Conservation (phyloP, 1,139 yeast species). For the Scheffersomyces parashehatae region DNA sequence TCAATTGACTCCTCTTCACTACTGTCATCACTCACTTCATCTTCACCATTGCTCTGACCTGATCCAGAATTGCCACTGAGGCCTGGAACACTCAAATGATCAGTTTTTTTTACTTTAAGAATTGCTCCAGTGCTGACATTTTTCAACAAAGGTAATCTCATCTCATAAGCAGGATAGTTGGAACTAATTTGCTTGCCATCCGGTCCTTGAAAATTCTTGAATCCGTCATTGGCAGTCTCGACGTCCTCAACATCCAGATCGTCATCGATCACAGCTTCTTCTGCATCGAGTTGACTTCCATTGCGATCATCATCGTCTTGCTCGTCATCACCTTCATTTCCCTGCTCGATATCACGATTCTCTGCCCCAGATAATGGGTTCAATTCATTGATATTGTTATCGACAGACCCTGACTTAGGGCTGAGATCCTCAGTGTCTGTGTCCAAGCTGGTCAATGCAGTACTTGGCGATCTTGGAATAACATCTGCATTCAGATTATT, state of each 20-base stretch:
- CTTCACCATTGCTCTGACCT: background rate
- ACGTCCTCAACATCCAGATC: background rate
- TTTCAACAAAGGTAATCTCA: conserved; percentile 32
- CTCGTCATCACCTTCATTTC: background rate
- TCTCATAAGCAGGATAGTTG: conserved; percentile 19
- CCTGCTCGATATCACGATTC: background rate
- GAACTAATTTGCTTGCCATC: conserved; percentile 21
- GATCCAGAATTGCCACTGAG: too few species aligned
- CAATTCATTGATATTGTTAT: background rate
- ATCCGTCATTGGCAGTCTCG: conserved; percentile 6
- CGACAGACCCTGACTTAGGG: background rate
- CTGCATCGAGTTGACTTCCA: too few species aligned
- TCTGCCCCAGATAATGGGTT: too few species aligned
- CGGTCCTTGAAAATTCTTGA: conserved; percentile 11
- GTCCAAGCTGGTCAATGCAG: conserved; percentile 8
- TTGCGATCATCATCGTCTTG: background rate
- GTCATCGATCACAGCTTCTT: background rate
- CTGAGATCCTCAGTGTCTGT: background rate
- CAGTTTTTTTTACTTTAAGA: background rate
- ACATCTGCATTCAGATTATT: conserved; percentile 5
- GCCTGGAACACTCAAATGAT: too few species aligned
- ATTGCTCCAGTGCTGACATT: conserved; percentile 27
- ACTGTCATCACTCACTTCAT: background rate
- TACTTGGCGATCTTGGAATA: conserved; percentile 5
- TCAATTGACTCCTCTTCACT: background rate